Percentiles rank a stretch among this genome's conserved stretches.
Evolutionary conservation across 805 yeast species (phyloP).

Genomic region (Ogataea wickerhamii): DNA sequence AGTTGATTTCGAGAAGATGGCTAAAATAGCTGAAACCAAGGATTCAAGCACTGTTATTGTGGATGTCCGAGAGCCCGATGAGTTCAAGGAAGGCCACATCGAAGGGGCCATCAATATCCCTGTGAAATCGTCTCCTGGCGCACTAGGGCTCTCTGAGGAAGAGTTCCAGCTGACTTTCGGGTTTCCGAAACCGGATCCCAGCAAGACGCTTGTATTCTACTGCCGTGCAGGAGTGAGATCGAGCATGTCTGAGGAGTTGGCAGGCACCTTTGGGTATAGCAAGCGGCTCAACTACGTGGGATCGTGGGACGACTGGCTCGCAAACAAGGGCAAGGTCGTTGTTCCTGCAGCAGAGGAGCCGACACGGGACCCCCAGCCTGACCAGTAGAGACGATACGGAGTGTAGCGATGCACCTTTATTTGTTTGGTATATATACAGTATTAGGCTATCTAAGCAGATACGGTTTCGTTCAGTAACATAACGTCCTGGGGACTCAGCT

Average conservation of each 20-base stretch:
- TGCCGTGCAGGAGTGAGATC: constrained; percentile 93
- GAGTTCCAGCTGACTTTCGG: constrained; percentile 82
- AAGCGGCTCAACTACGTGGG: constrained; percentile 85
- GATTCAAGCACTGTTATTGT: constrained; percentile 56
- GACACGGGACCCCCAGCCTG: no score
- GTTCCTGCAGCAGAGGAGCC: constrained; percentile 10
- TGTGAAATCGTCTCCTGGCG: constrained; percentile 87
- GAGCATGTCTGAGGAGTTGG: constrained; percentile 86
- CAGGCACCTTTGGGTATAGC: constrained; percentile 82
- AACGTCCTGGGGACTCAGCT: constrained; percentile 16
- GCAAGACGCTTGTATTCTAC: constrained; percentile 78
- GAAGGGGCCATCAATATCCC: constrained; percentile 88
- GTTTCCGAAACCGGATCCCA: constrained; percentile 68
- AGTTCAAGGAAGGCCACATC: constrained; percentile 65
- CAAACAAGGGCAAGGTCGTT: constrained; percentile 35
- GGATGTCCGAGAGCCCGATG: constrained; percentile 92
- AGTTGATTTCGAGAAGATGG: constrained; percentile 29
- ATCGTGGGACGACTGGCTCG: constrained; percentile 81
- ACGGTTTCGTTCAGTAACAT: constrained; percentile 13
- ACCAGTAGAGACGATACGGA: no score
- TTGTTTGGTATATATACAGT: no score
- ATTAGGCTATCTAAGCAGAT: not conserved
- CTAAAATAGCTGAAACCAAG: constrained; percentile 41
- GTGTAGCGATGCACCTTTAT: no score
- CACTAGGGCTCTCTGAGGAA: constrained; percentile 71